Base-by-base conservation (phyloP, 345 rosid species). In the Euphorbia lathyris region DNA sequence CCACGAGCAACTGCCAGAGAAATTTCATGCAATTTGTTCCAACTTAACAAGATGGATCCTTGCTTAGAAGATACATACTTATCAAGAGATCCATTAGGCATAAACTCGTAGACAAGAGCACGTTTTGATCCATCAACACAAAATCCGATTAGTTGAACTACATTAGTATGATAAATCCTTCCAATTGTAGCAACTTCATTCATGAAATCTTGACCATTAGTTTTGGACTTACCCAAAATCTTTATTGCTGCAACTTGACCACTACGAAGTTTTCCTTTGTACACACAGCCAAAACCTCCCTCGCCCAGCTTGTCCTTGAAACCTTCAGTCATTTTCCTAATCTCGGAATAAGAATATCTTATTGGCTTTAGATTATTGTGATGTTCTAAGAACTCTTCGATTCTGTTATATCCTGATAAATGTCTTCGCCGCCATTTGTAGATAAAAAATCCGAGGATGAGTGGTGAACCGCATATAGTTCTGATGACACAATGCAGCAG, bases 331-430 rank as follows among this genome's bases (percentile, higher is more conserved):
- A 58, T 58, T 58, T 58, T 58, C 63, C 13, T 58, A 58, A 58
- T 58, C 9, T 58, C 63, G 1, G 19, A 26, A 17, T 58, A 58
- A 29, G 59, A 7, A 25, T 55, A 55, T 25, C 59, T 55, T 55
- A 55, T 55, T n/a, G 27, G 63, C 63, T 27, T 58, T 27, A 58
- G 34, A 26, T 58, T 58, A 29, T 58, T 58, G 32, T 58, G 38
- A 58, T 29, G 27, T 58, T 58, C 38, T 13, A 58, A 38, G 63
- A 58, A 58, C 16, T 58, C 63, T 58, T 58, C 63, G 16, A 58
- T 20, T 26, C 34, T 12, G 30, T 29, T 5, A 29, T 58, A 27
- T 29, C 32, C 34, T 5, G 63, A 58, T 58, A 58, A 26, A 58
- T 58, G 63, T 29, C 63, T 58, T 32, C 34, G 25, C 0, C 63